These are phyloP conservation scores for Sarcomyxa edulis DNA, from an alignment of 768 basidiomycete genomes.

Conservation along the genomic window DNA sequence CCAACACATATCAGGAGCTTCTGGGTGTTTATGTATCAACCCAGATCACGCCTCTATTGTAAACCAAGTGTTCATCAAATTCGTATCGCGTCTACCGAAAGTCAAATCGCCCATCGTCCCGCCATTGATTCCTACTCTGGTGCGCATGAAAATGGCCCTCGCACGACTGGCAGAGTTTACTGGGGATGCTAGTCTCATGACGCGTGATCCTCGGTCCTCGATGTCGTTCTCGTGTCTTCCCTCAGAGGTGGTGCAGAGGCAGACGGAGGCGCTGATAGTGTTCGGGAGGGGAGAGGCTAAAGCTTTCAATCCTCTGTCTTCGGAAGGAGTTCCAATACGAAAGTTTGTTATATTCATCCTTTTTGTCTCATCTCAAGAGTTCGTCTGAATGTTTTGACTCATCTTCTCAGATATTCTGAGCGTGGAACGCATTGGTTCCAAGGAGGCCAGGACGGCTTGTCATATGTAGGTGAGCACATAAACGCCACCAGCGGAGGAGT, in stretches of 20 bases:
- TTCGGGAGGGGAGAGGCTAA: conserved; percentile 38
- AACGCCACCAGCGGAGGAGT: no score
- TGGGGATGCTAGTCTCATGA: conserved; percentile 36
- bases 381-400: background rate
- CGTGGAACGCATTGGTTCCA: conserved; percentile 61
- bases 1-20: conserved; percentile 36
- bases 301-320: conserved; percentile 52
- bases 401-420: conserved; percentile 49
- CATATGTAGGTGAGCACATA: conserved; percentile 41
- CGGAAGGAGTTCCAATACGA: conserved; percentile 55
- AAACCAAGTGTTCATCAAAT: conserved; percentile 59
- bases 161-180: conserved; percentile 46
- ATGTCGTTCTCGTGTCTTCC: conserved; percentile 66
- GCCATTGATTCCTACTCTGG: conserved; percentile 26
- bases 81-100: conserved; percentile 50
- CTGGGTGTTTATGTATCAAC: conserved; percentile 48
- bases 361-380: conserved; percentile 1
- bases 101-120: conserved; percentile 41
- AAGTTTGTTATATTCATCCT: conserved; percentile 36
- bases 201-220: conserved; percentile 51
- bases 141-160: conserved; percentile 55
- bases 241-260: conserved; percentile 43
- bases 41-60: conserved; percentile 54
- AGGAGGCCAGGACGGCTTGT: conserved; percentile 48
- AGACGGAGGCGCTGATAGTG: conserved; percentile 40